Evolutionary conservation across 2,329 filamentous ascomycete genomes (phyloP).

Genomic region (Dendryphion nanum): DNA sequence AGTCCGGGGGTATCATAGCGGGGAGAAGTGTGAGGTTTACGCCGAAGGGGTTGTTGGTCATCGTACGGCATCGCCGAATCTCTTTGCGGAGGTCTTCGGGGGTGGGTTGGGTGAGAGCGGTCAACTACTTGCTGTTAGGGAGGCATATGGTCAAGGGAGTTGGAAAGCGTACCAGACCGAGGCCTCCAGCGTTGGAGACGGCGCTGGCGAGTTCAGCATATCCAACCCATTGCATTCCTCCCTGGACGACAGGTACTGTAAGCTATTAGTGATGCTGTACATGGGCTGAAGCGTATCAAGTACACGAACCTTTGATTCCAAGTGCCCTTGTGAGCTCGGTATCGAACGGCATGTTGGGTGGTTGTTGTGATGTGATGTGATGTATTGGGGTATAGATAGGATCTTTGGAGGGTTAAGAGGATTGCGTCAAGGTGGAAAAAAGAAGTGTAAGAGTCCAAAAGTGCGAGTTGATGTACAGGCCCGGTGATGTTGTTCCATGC

Average conservation of each 20-base stretch:
- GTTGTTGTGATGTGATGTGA: too few relatives aligned
- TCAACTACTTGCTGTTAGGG: conserved; percentile 51
- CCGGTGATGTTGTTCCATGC: too few relatives aligned
- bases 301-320: conserved; percentile 50
- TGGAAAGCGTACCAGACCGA: conserved; percentile 59
- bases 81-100: conserved; percentile 91
- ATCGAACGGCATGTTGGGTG: conserved; percentile 58
- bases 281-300: conserved; percentile 1
- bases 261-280: conserved; percentile 43
- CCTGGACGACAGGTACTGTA: conserved; percentile 76
- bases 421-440: background rate
- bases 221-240: conserved; percentile 84
- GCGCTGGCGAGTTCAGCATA: conserved; percentile 76
- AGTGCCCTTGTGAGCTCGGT: conserved; percentile 62
- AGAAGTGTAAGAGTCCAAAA: too few relatives aligned
- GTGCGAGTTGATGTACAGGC: too few relatives aligned
- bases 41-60: conserved; percentile 79
- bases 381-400: too few relatives aligned
- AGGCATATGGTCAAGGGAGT: background rate
- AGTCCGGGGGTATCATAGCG: conserved; percentile 85
- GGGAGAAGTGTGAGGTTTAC: conserved; percentile 96
- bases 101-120: conserved; percentile 86
- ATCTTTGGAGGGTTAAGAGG: background rate
- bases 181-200: conserved; percentile 66
- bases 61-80: conserved; percentile 78